Conservation (phyloP, 306 rosid species). For the Vigna mungo region DNA sequence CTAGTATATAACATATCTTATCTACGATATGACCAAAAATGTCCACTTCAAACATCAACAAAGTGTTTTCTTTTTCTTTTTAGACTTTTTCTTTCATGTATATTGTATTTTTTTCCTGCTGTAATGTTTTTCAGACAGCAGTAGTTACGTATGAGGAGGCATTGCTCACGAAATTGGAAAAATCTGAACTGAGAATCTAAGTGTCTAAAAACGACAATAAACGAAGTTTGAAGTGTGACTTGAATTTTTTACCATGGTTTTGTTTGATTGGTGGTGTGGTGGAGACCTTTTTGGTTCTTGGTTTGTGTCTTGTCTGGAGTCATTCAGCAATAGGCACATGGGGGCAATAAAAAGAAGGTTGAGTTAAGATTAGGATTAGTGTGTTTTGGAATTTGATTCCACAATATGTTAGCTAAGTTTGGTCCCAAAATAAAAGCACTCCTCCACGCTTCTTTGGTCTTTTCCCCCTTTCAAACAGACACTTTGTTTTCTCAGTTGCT, state of each 20-base stretch:
- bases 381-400: slow-evolving; percentile 52
- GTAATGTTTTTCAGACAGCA: not conserved
- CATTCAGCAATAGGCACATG: slow-evolving; percentile 50
- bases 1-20: slow-evolving; percentile 17
- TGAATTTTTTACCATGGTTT: slow-evolving; percentile 44
- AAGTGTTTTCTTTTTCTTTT: slow-evolving; percentile 37
- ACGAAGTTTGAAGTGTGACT: slow-evolving; percentile 51
- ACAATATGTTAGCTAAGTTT: slow-evolving; percentile 30
- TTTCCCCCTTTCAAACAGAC: slow-evolving; percentile 46
- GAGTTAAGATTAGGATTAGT: slow-evolving; percentile 34
- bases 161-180: slow-evolving; percentile 40
- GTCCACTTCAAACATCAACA: slow-evolving; percentile 45
- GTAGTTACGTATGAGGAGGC: slow-evolving; percentile 4
- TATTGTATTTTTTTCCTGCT: not conserved
- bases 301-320: slow-evolving; percentile 55
- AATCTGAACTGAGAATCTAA: slow-evolving; percentile 47
- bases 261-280: slow-evolving; percentile 56
- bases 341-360: slow-evolving; percentile 30
- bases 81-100: not conserved
- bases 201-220: slow-evolving; percentile 54
- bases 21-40: slow-evolving; percentile 27
- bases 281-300: slow-evolving; percentile 42
- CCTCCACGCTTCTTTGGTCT: slow-evolving; percentile 44
- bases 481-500: slow-evolving; percentile 49
- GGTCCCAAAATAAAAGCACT: slow-evolving; percentile 52